phyloP scores from a whole-genome alignment of 768 basidiomycete genomes.

The Galerina sulciceps region DNA sequence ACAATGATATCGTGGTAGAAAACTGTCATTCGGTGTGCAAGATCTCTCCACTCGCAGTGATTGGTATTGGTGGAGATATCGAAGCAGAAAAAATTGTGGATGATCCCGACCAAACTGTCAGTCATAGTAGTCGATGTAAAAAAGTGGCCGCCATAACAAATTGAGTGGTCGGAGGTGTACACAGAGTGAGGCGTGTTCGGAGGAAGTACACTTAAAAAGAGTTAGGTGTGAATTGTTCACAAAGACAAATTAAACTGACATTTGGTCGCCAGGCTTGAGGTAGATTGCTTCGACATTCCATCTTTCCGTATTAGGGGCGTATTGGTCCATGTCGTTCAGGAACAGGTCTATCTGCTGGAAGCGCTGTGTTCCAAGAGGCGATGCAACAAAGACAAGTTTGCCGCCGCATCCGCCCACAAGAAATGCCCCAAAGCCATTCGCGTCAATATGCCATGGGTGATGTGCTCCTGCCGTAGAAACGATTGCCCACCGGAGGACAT shows the following conservation, averaged over 20 bases:
- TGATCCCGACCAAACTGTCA: background rate
- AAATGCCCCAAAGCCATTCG: slow-evolving; percentile 18
- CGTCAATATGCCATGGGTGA: slow-evolving; percentile 20
- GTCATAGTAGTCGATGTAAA: background rate
- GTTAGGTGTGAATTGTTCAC: no score
- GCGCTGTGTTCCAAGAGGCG: background rate
- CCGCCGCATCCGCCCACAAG: slow-evolving; percentile 3
- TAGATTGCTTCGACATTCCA: no score
- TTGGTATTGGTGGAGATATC: background rate
- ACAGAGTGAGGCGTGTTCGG: background rate
- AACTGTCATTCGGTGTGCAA: background rate
- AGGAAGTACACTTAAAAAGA: background rate
- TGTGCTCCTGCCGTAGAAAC: slow-evolving; percentile 12
- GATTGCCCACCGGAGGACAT: slow-evolving; percentile 20
- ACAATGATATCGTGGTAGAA: background rate
- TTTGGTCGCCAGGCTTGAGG: no score
- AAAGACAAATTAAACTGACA: no score
- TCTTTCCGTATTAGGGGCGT: no score
- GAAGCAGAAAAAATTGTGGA: background rate
- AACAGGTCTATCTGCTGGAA: no score
- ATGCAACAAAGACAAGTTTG: background rate
- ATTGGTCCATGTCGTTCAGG: no score
- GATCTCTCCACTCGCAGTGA: background rate
- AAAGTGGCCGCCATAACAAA: background rate
- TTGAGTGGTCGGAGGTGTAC: background rate